These are phyloP conservation scores for Beauveria brongniartii DNA, from an alignment of 2,329 filamentous ascomycete genomes.

Conservation along the genomic window DNA sequence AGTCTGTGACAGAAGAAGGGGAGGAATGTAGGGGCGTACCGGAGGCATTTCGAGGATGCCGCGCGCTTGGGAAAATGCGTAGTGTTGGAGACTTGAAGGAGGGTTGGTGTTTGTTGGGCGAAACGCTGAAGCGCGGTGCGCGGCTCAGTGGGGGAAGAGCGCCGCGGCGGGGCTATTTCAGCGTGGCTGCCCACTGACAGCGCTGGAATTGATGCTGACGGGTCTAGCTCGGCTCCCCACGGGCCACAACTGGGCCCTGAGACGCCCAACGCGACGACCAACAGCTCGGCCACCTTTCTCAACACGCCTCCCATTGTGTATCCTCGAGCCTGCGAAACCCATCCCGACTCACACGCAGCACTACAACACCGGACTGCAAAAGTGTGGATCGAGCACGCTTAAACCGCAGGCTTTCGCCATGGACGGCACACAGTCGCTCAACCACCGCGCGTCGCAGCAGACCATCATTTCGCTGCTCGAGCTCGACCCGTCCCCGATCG, in stretches of 20 bases:
- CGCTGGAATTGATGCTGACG: not conserved
- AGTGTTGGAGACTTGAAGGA: not conserved
- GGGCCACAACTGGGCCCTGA: not conserved
- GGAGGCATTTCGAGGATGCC: not conserved
- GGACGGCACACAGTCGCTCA: conserved; percentile 19
- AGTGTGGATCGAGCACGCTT: not conserved
- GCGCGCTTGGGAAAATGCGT: not conserved
- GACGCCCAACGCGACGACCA: not conserved
- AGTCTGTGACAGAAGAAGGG: not conserved
- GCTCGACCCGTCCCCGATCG: conserved; percentile 76
- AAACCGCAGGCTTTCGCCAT: not conserved
- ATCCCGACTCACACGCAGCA: too few species aligned
- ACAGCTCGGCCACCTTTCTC: not conserved
- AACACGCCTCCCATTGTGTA: not conserved
- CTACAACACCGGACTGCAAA: not conserved
- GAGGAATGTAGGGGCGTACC: not conserved
- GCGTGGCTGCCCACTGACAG: not conserved
- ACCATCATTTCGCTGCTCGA: conserved; percentile 62
- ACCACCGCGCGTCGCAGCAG: conserved; percentile 37
- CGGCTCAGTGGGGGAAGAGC: not conserved
- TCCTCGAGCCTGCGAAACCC: too few species aligned
- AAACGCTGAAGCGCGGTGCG: not conserved
- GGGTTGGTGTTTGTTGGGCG: not conserved
- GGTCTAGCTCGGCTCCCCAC: not conserved
- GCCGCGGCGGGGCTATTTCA: not conserved